phyloP scores from a whole-genome alignment of 148 eudicot genomes.

The Gaultheria prostrata region DNA sequence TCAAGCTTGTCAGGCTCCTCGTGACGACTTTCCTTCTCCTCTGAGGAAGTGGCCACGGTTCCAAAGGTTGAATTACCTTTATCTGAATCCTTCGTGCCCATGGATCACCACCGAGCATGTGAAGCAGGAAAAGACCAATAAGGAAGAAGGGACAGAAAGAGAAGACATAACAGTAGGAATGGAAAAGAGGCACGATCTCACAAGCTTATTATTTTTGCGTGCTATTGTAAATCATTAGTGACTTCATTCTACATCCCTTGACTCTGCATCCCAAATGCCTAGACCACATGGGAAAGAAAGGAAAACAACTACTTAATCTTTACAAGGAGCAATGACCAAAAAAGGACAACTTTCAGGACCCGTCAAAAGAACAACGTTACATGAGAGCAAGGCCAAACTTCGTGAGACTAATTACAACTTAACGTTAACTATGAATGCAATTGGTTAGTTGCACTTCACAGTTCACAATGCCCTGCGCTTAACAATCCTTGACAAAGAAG shows the following conservation, averaged over 20 bases:
- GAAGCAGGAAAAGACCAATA: conserved; percentile 2
- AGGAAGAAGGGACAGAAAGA: background rate
- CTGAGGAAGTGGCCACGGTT: conserved; percentile 29
- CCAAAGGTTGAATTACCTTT: conserved; percentile 27
- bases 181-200: too few species aligned
- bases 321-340: background rate
- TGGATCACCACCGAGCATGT: conserved; percentile 12
- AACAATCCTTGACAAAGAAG: background rate
- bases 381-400: background rate
- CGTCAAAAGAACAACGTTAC: background rate
- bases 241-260: background rate
- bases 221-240: background rate
- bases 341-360: background rate
- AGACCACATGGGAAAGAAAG: background rate
- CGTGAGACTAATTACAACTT: background rate
- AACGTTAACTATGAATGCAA: background rate
- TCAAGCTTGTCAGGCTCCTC: conserved; percentile 35
- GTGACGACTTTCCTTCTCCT: conserved; percentile 24
- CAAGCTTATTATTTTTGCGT: background rate
- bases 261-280: background rate
- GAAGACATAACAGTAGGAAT: background rate
- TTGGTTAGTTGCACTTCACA: background rate
- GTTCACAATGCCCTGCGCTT: background rate
- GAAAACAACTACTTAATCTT: background rate
- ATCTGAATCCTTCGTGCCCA: conserved; percentile 39